A percentile compares a stretch with the other conserved stretches of the same genome.
Evolutionary conservation across 2,329 filamentous ascomycete genomes (phyloP).

Genomic region (Dactylonectria estremocensis): DNA sequence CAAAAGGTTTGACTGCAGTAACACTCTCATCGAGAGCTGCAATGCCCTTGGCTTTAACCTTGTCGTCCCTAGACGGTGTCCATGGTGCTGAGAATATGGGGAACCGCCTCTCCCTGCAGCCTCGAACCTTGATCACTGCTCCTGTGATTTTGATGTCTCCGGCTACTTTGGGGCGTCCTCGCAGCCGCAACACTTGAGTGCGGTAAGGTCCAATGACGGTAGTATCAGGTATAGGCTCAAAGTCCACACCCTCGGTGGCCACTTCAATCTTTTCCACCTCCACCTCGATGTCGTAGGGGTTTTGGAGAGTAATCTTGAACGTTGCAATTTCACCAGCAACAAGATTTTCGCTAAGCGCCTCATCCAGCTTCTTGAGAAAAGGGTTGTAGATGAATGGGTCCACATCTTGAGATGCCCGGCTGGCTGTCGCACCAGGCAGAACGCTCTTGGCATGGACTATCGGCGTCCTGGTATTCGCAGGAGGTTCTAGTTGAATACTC

Average conservation of each 20-base stretch:
- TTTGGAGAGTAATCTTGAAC: constrained; percentile 90
- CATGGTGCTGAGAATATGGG: constrained; percentile 86
- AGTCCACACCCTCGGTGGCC: constrained; percentile 80
- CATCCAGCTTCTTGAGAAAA: constrained; percentile 79
- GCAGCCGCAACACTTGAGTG: constrained; percentile 82
- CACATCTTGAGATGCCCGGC: constrained; percentile 71
- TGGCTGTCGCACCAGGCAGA: constrained; percentile 65
- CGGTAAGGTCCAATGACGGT: constrained; percentile 85
- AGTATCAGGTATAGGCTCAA: constrained; percentile 76
- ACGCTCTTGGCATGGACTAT: constrained; percentile 75
- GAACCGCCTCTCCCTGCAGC: constrained; percentile 87
- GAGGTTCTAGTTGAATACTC: constrained; percentile 78
- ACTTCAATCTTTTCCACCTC: constrained; percentile 88
- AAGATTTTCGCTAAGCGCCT: constrained; percentile 76
- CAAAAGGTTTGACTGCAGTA: constrained; percentile 55
- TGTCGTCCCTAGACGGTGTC: constrained; percentile 78
- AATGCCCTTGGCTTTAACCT: constrained; percentile 83
- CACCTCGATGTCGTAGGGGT: constrained; percentile 93
- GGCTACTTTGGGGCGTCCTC: constrained; percentile 75
- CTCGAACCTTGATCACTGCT: constrained; percentile 83
- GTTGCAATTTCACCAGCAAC: constrained; percentile 84
- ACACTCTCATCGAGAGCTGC: constrained; percentile 67
- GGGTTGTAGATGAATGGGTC: constrained; percentile 98
- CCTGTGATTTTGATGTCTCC: constrained; percentile 83
- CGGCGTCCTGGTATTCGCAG: constrained; percentile 72